A percentile compares a stretch with the other conserved stretches of the same genome.
Evolutionary conservation across 2,329 filamentous ascomycete species (phyloP).

Genomic region (Xylaria sp.): DNA sequence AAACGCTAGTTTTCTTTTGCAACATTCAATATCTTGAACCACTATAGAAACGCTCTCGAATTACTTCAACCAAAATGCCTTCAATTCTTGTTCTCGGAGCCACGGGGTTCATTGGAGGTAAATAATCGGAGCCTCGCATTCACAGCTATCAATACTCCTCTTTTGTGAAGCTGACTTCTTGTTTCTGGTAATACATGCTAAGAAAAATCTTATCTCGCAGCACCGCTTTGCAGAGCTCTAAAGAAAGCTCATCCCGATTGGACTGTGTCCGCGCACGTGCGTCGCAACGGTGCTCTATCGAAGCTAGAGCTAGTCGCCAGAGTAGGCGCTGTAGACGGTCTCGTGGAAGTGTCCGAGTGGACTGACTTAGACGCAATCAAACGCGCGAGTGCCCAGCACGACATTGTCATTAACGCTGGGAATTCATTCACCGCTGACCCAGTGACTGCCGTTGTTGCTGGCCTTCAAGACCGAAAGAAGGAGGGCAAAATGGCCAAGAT

Average conservation of each 20-base stretch:
- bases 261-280: neutral
- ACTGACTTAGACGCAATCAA: neutral
- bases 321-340: neutral
- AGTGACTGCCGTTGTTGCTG: neutral
- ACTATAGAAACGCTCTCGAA: neutral
- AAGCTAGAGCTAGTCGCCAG: neutral
- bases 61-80: neutral
- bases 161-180: neutral
- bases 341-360: neutral
- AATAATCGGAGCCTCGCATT: neutral
- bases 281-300: neutral
- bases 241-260: neutral
- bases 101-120: neutral
- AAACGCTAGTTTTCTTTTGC: neutral
- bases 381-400: neutral
- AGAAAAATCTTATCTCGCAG: neutral
- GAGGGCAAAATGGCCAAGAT: neutral
- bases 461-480: neutral
- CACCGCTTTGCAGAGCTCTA: neutral
- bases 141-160: neutral
- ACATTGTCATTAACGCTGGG: neutral
- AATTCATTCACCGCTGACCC: neutral
- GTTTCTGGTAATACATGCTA: neutral
- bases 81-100: neutral
- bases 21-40: neutral